These are phyloP conservation scores for Aspergillus pseudotamarii DNA, from an alignment of 2,329 filamentous ascomycete genomes.

Conservation along the genomic window DNA sequence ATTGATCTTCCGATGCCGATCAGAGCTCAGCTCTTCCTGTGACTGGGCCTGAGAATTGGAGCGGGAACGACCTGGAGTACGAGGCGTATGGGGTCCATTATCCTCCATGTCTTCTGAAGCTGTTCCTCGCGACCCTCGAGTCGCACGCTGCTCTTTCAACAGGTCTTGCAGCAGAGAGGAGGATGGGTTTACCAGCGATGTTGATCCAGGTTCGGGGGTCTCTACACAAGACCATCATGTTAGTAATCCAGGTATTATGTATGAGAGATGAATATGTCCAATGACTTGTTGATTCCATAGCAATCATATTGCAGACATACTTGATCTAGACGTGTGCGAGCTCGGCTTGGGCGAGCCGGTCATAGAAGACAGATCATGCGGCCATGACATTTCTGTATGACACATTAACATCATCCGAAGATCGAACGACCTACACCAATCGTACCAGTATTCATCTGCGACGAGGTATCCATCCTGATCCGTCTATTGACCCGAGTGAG, in stretches of 20 bases:
- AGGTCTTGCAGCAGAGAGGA: conserved; percentile 44
- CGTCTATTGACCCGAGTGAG: conserved; percentile 36
- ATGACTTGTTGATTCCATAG: background rate
- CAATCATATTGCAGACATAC: conserved; percentile 5
- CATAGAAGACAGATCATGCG: conserved; percentile 33
- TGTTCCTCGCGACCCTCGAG: conserved; percentile 34
- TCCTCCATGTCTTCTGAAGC: conserved; percentile 28
- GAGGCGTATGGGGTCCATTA: conserved; percentile 27
- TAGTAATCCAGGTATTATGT: conserved; percentile 3
- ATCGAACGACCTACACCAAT: background rate
- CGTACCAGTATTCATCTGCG: conserved; percentile 26
- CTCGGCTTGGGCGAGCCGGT: conserved; percentile 7
- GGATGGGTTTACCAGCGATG: conserved; percentile 42
- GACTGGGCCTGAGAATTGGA: conserved; percentile 24
- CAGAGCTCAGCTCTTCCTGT: conserved; percentile 38
- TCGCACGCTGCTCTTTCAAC: conserved; percentile 46
- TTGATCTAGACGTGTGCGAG: background rate
- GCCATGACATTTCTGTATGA: conserved; percentile 31
- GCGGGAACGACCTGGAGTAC: conserved; percentile 28
- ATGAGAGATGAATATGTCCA: background rate
- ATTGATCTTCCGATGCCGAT: conserved; percentile 37
- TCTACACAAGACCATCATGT: conserved; percentile 22
- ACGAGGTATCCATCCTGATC: conserved; percentile 35
- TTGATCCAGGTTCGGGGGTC: conserved; percentile 32
- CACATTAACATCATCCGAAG: conserved; percentile 13